phyloP scores from a whole-genome alignment of 352 stramenopile species.

The Pythium folliculosum region DNA sequence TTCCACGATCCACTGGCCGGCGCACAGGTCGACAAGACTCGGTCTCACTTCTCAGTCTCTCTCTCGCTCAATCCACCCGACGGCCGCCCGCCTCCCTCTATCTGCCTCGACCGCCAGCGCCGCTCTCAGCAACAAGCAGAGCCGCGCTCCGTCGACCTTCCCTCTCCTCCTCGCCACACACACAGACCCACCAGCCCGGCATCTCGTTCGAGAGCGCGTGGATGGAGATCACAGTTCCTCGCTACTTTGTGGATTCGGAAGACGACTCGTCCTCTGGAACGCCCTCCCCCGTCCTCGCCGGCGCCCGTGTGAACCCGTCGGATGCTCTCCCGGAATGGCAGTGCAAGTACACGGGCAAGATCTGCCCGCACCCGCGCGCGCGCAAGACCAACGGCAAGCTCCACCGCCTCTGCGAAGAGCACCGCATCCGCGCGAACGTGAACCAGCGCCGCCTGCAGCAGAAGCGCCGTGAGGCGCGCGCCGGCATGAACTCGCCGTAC shows the following conservation, averaged over 20 bases:
- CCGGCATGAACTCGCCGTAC: slow-evolving; percentile 15
- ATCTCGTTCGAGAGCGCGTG: slow-evolving; percentile 15
- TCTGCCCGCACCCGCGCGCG: slow-evolving; percentile 53
- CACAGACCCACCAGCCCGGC: not conserved
- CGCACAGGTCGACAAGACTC: not conserved
- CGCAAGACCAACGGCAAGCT: slow-evolving; percentile 62
- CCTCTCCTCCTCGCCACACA: not conserved
- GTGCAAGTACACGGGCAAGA: slow-evolving; percentile 49
- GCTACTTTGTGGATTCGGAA: slow-evolving; percentile 24
- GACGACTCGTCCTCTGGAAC: slow-evolving; percentile 24
- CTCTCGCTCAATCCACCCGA: not conserved
- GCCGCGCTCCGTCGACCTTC: not conserved
- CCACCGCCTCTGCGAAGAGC: slow-evolving; percentile 61
- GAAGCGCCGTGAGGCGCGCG: slow-evolving; percentile 35
- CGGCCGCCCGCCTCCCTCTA: too few species aligned
- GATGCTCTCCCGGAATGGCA: slow-evolving; percentile 29
- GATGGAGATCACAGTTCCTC: slow-evolving; percentile 24
- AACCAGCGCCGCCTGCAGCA: slow-evolving; percentile 49
- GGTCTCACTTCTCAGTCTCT: not conserved
- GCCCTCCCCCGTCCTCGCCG: not conserved
- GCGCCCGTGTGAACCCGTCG: not conserved
- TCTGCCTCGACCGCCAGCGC: too few species aligned
- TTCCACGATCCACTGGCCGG: slow-evolving; percentile 7
- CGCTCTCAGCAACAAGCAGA: not conserved
- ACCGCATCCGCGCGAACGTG: slow-evolving; percentile 58